These are phyloP conservation scores for Kluyveromyces siamensis DNA, from an alignment of 805 yeast species.

Conservation along the genomic window DNA sequence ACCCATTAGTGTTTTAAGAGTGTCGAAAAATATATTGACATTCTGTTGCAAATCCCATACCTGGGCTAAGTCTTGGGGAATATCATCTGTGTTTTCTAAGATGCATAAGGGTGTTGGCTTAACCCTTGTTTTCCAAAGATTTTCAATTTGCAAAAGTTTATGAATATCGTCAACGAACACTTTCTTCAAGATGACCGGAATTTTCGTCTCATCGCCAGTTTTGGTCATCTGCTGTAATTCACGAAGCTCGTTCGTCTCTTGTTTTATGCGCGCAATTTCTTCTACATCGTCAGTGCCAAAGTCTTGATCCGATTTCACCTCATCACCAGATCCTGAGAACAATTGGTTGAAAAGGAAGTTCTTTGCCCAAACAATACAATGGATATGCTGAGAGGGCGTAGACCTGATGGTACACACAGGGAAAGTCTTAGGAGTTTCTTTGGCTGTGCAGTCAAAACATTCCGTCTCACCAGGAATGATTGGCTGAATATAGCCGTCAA, in stretches of 20 bases:
- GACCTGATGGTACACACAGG: conserved; percentile 97
- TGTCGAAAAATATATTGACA: conserved; percentile 44
- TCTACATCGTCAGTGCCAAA: conserved; percentile 57
- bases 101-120: conserved; percentile 55
- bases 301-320: conserved; percentile 26
- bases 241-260: conserved; percentile 58
- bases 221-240: conserved; percentile 36
- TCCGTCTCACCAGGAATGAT: conserved; percentile 75
- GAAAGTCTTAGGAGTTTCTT: conserved; percentile 80
- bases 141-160: conserved; percentile 58
- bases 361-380: conserved; percentile 96
- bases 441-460: conserved; percentile 87
- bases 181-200: conserved; percentile 42
- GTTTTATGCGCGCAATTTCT: conserved; percentile 54
- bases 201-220: conserved; percentile 24
- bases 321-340: conserved; percentile 45
- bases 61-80: conserved; percentile 24
- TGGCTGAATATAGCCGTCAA: conserved; percentile 89
- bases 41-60: conserved; percentile 60
- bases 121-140: conserved; percentile 66
- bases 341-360: conserved; percentile 77
- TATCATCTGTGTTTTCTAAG: conserved; percentile 8
- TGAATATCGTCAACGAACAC: conserved; percentile 70
- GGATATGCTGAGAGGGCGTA: conserved; percentile 93
- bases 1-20: conserved; percentile 41